Base-by-base conservation (phyloP, 2,329 filamentous ascomycete species). In the Laburnicola sp. region DNA sequence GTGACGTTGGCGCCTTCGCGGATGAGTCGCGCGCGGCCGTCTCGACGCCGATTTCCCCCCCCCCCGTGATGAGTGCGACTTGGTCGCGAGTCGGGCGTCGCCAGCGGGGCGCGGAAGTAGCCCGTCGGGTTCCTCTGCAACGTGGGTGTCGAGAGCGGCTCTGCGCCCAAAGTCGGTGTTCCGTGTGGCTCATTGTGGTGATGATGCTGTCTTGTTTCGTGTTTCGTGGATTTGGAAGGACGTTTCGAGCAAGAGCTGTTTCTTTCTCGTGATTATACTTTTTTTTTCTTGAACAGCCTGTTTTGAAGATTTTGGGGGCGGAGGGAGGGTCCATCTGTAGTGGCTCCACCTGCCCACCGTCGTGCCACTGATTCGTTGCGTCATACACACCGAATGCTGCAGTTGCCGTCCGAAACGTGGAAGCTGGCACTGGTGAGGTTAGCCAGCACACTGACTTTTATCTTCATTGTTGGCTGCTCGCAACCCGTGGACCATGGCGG, bases 1-100 rank as follows among this genome's bases (percentile, higher is more conserved):
- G 62, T 63, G 30, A 74, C 68, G 21, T 68, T 73, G 25, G 72
- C 72, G 26, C 71, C 72, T 43, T 74, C 73, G 11, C 66, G 57
- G 0, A 74, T 57, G 38, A 74, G 60, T n/a, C n/a, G 5, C 73
- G 63, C 3, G 63, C 58, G 16, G 70, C 70, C 6, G 69, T 71
- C 55, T 73, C 70, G 10, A 73, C 61, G 53, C 63, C 67, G 23
- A 70, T 65, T 40, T 66, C 64, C 32, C 61, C 68, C 16, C 65
- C 68, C 30, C 68, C 68, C 1, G 66, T 69, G 57, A 71, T 69
- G 46, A 71, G 50, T 25, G 65, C 65, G 26, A 71, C 66, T 65
- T 66, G 36, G 62, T 61, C 10, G 61, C 60, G 9, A 71, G 62
- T 16, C 67, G 64, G 48, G 63, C 30, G 66, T 63, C 23, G 63